Conservation (phyloP, 192 early-diverging fungal species). For the Podila epicladia region DNA sequence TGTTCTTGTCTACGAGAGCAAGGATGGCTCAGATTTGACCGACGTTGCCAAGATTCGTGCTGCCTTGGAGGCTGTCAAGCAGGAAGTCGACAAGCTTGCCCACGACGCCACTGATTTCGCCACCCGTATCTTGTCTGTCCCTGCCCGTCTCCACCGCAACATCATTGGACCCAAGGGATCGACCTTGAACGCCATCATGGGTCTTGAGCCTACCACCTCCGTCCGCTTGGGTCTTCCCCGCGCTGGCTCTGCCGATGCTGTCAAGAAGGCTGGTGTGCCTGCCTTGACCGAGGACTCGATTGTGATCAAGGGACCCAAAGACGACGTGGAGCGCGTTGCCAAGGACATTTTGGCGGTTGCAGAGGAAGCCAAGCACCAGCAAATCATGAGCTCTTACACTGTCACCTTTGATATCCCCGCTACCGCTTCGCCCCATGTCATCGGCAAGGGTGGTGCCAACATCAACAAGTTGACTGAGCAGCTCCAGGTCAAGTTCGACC, state of each 20-base stretch:
- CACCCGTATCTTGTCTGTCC: constrained; percentile 67
- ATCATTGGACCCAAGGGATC: constrained; percentile 82
- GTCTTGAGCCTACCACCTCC: constrained; percentile 68
- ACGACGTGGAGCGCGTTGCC: constrained; percentile 78
- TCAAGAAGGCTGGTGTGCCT: constrained; percentile 52
- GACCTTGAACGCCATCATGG: constrained; percentile 78
- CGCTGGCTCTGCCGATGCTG: constrained; percentile 53
- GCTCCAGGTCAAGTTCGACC: constrained; percentile 78
- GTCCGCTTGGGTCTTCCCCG: constrained; percentile 74
- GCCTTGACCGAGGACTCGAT: constrained; percentile 72
- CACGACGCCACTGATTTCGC: constrained; percentile 72
- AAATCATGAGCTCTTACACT: constrained; percentile 74
- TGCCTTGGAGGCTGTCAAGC: constrained; percentile 63
- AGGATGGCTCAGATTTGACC: constrained; percentile 44
- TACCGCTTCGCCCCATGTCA: constrained; percentile 74
- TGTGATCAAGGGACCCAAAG: constrained; percentile 81
- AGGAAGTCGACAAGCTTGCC: constrained; percentile 76
- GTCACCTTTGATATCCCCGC: constrained; percentile 79
- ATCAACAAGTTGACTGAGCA: constrained; percentile 83
- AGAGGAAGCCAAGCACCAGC: constrained; percentile 71
- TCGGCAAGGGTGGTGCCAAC: constrained; percentile 90
- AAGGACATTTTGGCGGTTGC: constrained; percentile 73
- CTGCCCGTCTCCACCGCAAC: constrained; percentile 77
- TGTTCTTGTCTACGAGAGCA: constrained; percentile 81
- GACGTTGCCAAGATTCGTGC: constrained; percentile 58